Evolutionary conservation across 352 stramenopile species (phyloP).

Genomic region (Vaucheria bursata): DNA sequence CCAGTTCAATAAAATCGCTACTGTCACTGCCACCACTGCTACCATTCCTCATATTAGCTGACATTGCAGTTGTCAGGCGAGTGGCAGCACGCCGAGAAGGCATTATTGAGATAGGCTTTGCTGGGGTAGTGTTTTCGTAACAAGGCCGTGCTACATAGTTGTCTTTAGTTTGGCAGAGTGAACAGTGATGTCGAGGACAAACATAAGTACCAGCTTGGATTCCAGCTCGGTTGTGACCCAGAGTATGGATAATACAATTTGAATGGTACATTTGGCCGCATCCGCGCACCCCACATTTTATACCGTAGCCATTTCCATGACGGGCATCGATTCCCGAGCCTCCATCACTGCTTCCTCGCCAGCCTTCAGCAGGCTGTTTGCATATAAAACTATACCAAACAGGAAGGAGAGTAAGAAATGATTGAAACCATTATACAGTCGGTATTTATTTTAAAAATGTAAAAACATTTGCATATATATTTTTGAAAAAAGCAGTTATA

Average conservation of each 20-base stretch:
- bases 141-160: background rate
- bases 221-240: slow-evolving; percentile 3
- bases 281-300: slow-evolving; percentile 10
- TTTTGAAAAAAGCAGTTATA: no score
- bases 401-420: background rate
- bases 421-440: no score
- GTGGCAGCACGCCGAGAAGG: background rate
- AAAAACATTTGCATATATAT: no score
- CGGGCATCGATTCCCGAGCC: slow-evolving; percentile 11
- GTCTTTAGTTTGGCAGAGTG: slow-evolving; percentile 8
- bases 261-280: slow-evolving; percentile 22
- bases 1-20: background rate
- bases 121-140: background rate
- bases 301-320: slow-evolving; percentile 19
- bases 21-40: background rate
- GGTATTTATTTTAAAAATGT: no score
- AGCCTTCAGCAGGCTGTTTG: slow-evolving; percentile 15
- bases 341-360: slow-evolving; percentile 16
- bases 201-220: slow-evolving; percentile 16
- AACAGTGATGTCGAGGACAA: slow-evolving; percentile 19
- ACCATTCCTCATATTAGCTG: background rate
- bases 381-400: slow-evolving; percentile 14
- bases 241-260: slow-evolving; percentile 18
- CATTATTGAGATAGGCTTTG: background rate
- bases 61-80: background rate